These are phyloP conservation scores for Coprinopsis marcescibilis DNA, from an alignment of 768 basidiomycete genomes.

Conservation along the genomic window DNA sequence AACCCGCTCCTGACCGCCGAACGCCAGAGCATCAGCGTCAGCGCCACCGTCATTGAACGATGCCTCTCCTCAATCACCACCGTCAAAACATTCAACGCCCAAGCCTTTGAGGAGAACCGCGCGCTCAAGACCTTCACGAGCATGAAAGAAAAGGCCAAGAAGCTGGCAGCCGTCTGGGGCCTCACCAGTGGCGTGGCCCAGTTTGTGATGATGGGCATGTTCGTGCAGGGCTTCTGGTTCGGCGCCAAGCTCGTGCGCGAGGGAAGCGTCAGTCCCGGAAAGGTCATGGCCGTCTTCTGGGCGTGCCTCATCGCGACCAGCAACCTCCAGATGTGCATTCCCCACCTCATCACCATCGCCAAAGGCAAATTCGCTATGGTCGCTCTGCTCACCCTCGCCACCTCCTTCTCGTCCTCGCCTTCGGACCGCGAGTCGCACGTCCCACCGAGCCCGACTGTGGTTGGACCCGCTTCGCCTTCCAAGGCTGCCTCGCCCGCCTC, in stretches of 20 bases:
- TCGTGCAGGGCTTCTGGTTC: slow-evolving; percentile 97
- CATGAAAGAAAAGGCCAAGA: slow-evolving; percentile 42
- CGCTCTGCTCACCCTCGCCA: slow-evolving; percentile 31
- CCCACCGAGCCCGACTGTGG: too few species aligned
- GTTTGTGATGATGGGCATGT: slow-evolving; percentile 86
- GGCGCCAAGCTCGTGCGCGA: slow-evolving; percentile 84
- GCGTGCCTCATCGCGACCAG: slow-evolving; percentile 87
- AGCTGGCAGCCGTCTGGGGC: slow-evolving; percentile 72
- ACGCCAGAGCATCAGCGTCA: slow-evolving; percentile 58
- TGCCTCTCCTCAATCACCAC: slow-evolving; percentile 74
- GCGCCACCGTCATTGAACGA: slow-evolving; percentile 76
- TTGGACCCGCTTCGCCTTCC: slow-evolving; percentile 4
- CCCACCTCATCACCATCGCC: slow-evolving; percentile 68
- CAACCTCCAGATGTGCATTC: slow-evolving; percentile 84
- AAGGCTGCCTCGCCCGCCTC: slow-evolving; percentile 8
- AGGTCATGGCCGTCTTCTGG: slow-evolving; percentile 98
- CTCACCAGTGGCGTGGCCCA: slow-evolving; percentile 60
- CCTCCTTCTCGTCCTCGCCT: too few species aligned
- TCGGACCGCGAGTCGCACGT: too few species aligned
- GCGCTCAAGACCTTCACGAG: slow-evolving; percentile 38
- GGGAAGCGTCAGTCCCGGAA: slow-evolving; percentile 60
- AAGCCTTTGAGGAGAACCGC: slow-evolving; percentile 38
- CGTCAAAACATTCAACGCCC: slow-evolving; percentile 90
- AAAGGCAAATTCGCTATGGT: slow-evolving; percentile 83
- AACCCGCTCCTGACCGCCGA: slow-evolving; percentile 65